Evolutionary conservation across 371 early-diverging fungal genomes (phyloP), one percentile per base, ranked within the genome.

Genomic region (Nematocida sp.): DNA sequence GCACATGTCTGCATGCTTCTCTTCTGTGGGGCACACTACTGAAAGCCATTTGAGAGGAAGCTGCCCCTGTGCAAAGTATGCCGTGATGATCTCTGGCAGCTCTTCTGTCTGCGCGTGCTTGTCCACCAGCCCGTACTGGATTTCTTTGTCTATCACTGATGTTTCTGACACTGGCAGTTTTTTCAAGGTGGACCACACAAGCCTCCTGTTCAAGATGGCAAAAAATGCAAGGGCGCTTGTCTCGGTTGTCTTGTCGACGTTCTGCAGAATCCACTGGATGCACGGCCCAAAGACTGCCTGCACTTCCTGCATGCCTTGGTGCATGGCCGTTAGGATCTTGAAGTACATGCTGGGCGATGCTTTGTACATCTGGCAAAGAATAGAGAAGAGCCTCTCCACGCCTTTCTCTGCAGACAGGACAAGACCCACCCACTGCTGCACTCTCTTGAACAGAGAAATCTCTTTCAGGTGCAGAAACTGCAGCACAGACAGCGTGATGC

Each of bases 381-480:
- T 15, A 11, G 21, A 8, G 36, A 60, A 60, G 34, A 70, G 1
- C 1, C 21, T 17, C 7, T 36, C 41, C 5, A n/a, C 11, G 17
- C 74, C 74, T 1, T 46, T 32, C 7, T 37, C n/a, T 15, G 46
- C 45, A 4, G 34, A 23, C 27, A 62, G 17, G 3, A 60, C 3
- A 5, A 29, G 11, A 4, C 29, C 29, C 8, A 82, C 37, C 81
- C 78, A 80, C 36, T 31, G 48, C 66, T 77, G 77, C 31, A 78
- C 70, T 60, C 78, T 55, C 57, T 81, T 82, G 40, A 76, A 55
- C 13, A 82, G 38, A 13, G 74, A 55, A 31, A 77, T 58, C 37
- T 82, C 83, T 54, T 76, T 81, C 52, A 52, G 62, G 0, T 78
- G 67, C 40, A 82, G 60, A 13, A 82, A 46, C 40, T 77, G 58